phyloP scores from a whole-genome alignment of 75 land plant genomes.

The Sequoia sempervirens region DNA sequence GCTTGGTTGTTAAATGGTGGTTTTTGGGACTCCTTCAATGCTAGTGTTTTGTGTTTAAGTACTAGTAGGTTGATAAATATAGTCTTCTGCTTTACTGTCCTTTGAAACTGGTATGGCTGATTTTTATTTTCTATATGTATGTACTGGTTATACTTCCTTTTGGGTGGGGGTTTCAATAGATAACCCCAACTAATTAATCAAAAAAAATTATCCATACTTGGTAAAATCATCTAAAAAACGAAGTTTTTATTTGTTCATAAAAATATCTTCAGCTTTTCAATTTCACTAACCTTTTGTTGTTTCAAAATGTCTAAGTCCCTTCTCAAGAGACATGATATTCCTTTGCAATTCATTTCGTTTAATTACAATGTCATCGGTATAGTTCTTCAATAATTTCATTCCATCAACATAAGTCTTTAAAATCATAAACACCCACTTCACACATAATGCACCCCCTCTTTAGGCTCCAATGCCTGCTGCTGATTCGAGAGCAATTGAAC shows the following conservation, averaged over 20 bases:
- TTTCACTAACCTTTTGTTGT: not conserved
- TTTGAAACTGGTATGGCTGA: too few relatives aligned
- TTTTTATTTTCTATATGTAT: too few relatives aligned
- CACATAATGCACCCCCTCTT: too few relatives aligned
- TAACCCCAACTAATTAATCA: too few relatives aligned
- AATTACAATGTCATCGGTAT: not conserved
- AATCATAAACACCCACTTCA: not conserved
- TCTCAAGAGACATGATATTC: not conserved
- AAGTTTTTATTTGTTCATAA: not conserved
- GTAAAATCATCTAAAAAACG: not conserved
- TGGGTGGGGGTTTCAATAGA: too few relatives aligned
- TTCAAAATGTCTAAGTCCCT: not conserved
- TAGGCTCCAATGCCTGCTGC: not conserved
- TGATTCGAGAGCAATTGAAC: not conserved
- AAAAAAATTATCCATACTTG: not conserved
- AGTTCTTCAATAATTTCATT: not conserved
- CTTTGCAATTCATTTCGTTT: too few relatives aligned
- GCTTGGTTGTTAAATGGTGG: too few relatives aligned
- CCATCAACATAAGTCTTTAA: not conserved
- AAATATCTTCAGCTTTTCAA: not conserved
- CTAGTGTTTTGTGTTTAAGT: too few relatives aligned
- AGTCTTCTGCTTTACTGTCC: too few relatives aligned
- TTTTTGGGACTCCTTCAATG: too few relatives aligned
- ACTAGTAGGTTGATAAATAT: too few relatives aligned
- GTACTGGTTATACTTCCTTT: too few relatives aligned